Percentiles rank a stretch among this genome's conserved stretches.
Evolutionary conservation across 345 rosid genomes (phyloP).

Genomic region (Microcos paniculata): DNA sequence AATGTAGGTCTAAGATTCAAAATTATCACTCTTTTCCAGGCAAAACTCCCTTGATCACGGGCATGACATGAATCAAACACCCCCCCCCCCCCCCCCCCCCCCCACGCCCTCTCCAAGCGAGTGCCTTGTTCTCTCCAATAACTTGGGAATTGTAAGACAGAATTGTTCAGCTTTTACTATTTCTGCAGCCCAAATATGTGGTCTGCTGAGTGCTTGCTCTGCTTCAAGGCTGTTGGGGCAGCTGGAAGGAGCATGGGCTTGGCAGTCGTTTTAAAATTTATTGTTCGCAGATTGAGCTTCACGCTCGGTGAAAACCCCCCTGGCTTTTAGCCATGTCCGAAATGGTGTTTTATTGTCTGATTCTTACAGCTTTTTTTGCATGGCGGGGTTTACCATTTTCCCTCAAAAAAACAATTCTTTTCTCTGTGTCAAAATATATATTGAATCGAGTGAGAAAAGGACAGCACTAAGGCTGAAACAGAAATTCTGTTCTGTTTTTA

Average conservation of each 20-base stretch:
- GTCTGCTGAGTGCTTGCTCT: not conserved
- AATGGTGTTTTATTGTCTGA: not conserved
- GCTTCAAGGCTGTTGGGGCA: no score
- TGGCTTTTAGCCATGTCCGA: not conserved
- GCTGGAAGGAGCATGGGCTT: not conserved
- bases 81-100: not conserved
- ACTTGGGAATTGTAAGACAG: not conserved
- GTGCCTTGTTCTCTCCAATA: not conserved
- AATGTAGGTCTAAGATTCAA: not conserved
- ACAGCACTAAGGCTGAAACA: constrained; percentile 9
- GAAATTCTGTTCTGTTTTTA: no score
- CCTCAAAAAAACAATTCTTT: not conserved
- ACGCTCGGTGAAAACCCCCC: not conserved
- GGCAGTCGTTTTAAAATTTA: not conserved
- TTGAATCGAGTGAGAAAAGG: not conserved
- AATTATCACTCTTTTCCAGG: constrained; percentile 16
- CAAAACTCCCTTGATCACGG: constrained; percentile 28
- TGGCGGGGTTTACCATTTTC: not conserved
- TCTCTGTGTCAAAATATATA: not conserved
- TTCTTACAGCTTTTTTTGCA: constrained; percentile 9
- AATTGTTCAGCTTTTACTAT: not conserved
- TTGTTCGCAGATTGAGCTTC: constrained; percentile 5
- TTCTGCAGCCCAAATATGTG: not conserved
- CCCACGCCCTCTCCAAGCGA: constrained; percentile 9
- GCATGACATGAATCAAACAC: not conserved